phyloP scores from a whole-genome alignment of 176 grass and related monocot species.

The Phoenix roebelenii region DNA sequence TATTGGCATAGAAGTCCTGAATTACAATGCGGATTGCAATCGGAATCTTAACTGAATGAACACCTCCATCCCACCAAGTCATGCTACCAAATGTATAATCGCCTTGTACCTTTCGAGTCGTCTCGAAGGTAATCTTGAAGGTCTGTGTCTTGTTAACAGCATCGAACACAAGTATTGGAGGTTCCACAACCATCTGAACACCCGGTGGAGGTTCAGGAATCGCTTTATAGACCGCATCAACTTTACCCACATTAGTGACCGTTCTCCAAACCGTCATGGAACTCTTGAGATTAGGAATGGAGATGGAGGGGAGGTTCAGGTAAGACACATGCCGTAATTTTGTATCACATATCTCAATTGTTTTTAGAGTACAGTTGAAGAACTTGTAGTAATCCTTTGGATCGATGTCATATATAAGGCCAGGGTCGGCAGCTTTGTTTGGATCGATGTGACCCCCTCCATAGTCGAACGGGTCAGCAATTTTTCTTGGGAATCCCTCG shows the following conservation, averaged over 20 bases:
- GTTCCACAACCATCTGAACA: slow-evolving; percentile 33
- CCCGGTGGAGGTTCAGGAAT: slow-evolving; percentile 25
- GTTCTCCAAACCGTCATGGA: slow-evolving; percentile 17
- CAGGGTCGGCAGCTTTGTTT: slow-evolving; percentile 33
- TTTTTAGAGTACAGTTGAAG: slow-evolving; percentile 23
- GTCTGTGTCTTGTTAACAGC: slow-evolving; percentile 4
- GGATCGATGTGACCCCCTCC: slow-evolving; percentile 51
- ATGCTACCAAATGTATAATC: slow-evolving; percentile 45
- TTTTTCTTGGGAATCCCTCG: slow-evolving; percentile 33
- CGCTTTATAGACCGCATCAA: slow-evolving; percentile 29
- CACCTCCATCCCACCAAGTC: slow-evolving; percentile 25
- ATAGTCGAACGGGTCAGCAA: slow-evolving; percentile 57
- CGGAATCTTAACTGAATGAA: slow-evolving; percentile 30
- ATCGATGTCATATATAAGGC: slow-evolving; percentile 46
- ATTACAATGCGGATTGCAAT: slow-evolving; percentile 32
- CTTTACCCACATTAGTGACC: slow-evolving; percentile 47
- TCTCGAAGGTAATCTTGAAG: slow-evolving; percentile 39
- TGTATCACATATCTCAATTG: slow-evolving; percentile 7
- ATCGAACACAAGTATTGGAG: slow-evolving; percentile 21
- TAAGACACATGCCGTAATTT: slow-evolving; percentile 2
- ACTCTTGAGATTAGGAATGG: slow-evolving; percentile 44
- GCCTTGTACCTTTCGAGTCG: slow-evolving; percentile 24
- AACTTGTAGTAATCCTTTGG: slow-evolving; percentile 39
- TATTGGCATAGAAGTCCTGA: slow-evolving; percentile 36
- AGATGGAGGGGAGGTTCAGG: slow-evolving; percentile 45